Base-by-base conservation (phyloP, 2,329 filamentous ascomycete species). In the Stachybotrys chartarum region DNA sequence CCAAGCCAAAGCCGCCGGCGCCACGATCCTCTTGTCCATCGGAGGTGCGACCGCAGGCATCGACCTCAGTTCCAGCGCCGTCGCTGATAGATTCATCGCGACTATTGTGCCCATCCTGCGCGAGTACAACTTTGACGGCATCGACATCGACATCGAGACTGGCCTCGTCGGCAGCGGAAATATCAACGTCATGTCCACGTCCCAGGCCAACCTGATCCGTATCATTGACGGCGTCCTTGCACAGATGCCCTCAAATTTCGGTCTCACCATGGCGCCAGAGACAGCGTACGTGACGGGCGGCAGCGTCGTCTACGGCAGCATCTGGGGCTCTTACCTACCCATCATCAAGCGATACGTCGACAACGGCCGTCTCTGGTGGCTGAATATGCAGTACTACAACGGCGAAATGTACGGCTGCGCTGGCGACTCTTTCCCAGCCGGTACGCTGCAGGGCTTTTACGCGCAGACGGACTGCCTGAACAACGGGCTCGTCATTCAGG, bases 221-320 rank as follows among this genome's bases (percentile, higher is more conserved):
- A 64, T 71, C 57, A 70, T 71, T 44, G 69, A 71, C 55, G 68
- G 68, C 53, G 52, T 71, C n/a, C 68, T 71, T 17, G 67, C 61
- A 6, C 55, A 77, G 59, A 78, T 82, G 51, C 84, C 84, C 67
- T 80, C 76, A 54, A 87, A 69, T 30, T 78, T 77, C 11, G 84
- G 85, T 18, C 77, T 84, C 49, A 84, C 79, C 44, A 82, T 73
- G 62, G 70, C 70, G 5, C 68, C 67, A 6, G 70, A 71, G 56
- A 74, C 66, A 12, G 68, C 69, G 3, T 71, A 71, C 54, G 69
- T 71, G 2, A 71, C 68, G 0, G 69, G 69, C 7, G 69, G 65
- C 24, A 61, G 61, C 47, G 58, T 70, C 6, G 58, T 53, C 1
- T 71, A 66, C 56, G 67, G 67, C 30, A 66, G 65, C 53, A 70